phyloP scores from a whole-genome alignment of 345 rosid genomes.

The Linum usitatissimum region DNA sequence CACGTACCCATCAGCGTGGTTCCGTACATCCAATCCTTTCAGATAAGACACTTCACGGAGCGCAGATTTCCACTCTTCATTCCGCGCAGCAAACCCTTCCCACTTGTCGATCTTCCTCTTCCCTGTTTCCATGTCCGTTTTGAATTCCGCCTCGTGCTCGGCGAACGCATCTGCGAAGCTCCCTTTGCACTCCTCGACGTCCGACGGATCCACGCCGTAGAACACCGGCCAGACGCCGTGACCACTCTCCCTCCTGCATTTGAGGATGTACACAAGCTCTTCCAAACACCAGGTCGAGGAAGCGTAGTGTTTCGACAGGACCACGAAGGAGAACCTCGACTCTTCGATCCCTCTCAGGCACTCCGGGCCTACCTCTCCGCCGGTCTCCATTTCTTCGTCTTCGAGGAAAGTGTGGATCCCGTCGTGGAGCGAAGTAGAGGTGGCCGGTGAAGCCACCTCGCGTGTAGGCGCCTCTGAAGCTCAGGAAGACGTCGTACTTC shows the following conservation, averaged over 20 bases:
- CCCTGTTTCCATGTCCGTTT: no score
- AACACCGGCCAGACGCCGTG: neutral
- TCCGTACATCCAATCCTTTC: no score
- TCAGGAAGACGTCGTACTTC: conserved; percentile 1
- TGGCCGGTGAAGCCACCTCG: neutral
- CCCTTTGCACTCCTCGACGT: neutral
- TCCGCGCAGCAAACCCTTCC: no score
- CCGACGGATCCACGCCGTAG: neutral
- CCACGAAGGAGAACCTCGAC: neutral
- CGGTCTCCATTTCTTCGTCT: neutral
- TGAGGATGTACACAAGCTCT: neutral
- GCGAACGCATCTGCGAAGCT: neutral
- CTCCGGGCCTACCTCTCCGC: neutral
- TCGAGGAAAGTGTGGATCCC: neutral
- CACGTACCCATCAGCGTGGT: no score
- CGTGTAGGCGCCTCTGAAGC: conserved; percentile 1
- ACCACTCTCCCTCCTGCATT: neutral
- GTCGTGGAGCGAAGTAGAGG: neutral
- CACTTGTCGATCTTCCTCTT: no score
- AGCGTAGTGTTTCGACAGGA: neutral
- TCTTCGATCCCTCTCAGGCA: neutral
- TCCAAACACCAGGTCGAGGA: neutral
- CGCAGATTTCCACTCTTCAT: no score
- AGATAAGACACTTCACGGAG: no score
- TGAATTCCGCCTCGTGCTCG: neutral